Evolutionary conservation across 2,329 filamentous ascomycete species (phyloP).

Genomic region (Arthrobotrys sphaeroides): DNA sequence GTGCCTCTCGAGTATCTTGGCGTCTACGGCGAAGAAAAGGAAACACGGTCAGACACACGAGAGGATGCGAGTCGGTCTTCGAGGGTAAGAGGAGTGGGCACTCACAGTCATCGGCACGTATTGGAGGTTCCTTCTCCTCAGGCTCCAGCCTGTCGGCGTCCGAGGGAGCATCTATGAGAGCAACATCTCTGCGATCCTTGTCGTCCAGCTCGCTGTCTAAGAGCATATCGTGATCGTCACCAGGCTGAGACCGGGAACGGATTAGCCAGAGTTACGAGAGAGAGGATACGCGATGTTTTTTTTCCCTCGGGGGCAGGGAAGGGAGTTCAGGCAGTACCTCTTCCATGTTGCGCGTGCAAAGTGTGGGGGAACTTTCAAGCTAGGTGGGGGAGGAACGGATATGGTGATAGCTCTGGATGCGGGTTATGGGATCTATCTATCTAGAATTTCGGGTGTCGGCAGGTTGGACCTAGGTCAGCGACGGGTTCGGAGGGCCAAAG

Average conservation of each 20-base stretch:
- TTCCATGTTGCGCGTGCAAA: constrained; percentile 42
- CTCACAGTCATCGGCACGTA: constrained; percentile 69
- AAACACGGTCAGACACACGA: neutral
- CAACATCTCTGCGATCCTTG: constrained; percentile 71
- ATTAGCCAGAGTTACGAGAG: no score
- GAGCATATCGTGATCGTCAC: constrained; percentile 63
- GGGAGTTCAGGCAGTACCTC: constrained; percentile 16
- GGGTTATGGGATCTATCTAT: neutral
- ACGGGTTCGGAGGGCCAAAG: neutral
- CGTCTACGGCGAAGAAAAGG: constrained; percentile 70
- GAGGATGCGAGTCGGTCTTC: neutral
- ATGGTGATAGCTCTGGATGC: neutral
- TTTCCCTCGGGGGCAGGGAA: no score
- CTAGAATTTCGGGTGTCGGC: constrained; percentile 5
- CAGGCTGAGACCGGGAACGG: neutral
- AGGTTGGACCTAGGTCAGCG: neutral
- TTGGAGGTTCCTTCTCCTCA: constrained; percentile 66
- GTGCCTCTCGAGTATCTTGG: constrained; percentile 79
- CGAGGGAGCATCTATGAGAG: constrained; percentile 69
- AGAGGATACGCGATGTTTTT: no score
- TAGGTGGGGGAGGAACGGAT: constrained; percentile 15
- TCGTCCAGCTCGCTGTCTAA: constrained; percentile 69
- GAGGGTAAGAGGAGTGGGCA: no score
- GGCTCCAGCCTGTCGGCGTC: constrained; percentile 68
- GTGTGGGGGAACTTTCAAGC: neutral